phyloP scores from a whole-genome alignment of 257 asterid species.

The Solanum neorickii region DNA sequence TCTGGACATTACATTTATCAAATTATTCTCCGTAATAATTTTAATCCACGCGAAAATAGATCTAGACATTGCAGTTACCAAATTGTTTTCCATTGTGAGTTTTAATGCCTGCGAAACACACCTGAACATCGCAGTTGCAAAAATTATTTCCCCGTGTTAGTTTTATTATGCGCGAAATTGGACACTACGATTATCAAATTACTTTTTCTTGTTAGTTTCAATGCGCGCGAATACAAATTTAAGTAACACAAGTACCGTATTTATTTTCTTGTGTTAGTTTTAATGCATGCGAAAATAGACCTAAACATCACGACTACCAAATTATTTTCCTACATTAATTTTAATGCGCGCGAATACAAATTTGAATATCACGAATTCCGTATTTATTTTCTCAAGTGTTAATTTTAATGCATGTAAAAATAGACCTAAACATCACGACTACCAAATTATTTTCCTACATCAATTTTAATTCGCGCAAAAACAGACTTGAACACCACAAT shows the following conservation, averaged over 20 bases:
- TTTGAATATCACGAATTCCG: no score
- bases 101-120: background rate
- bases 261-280: no score
- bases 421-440: fast-evolving
- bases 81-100: background rate
- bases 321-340: background rate
- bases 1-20: background rate
- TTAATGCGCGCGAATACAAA: no score
- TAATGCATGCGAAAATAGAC: fast-evolving
- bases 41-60: background rate
- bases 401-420: fast-evolving
- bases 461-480: no score
- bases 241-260: no score
- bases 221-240: fast-evolving
- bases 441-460: background rate
- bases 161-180: no score
- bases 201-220: background rate
- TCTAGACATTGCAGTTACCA: background rate
- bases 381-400: no score
- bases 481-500: background rate
- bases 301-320: background rate
- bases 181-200: background rate
- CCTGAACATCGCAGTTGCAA: background rate
- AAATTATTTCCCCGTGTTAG: no score
- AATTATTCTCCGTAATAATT: no score